Evolutionary conservation across 2,329 filamentous ascomycete genomes (phyloP).

Genomic region (Pochonia chlamydosporia): DNA sequence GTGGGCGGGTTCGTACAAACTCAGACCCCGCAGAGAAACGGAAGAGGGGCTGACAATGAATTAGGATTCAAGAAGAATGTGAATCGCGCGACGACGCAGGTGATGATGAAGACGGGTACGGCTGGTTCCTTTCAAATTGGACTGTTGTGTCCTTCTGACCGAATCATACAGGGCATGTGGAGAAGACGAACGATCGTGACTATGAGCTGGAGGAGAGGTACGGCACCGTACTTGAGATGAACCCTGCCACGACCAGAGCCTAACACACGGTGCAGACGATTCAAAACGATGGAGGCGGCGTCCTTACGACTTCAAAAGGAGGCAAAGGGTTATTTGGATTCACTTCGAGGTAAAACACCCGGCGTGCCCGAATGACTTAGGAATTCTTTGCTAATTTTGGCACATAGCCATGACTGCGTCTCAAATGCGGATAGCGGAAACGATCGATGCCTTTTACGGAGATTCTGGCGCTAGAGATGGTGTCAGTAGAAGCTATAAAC

Average conservation of each 20-base stretch:
- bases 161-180: conserved; percentile 68
- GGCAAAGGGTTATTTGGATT: conserved; percentile 96
- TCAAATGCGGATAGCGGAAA: conserved; percentile 98
- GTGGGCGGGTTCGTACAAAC: conserved; percentile 55
- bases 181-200: conserved; percentile 96
- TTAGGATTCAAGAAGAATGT: conserved; percentile 75
- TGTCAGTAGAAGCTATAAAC: conserved; percentile 94
- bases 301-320: conserved; percentile 92
- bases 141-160: background rate
- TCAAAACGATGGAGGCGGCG: conserved; percentile 94
- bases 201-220: conserved; percentile 96
- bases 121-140: background rate
- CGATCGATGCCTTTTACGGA: conserved; percentile 98
- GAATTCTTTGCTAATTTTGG: background rate
- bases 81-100: conserved; percentile 97
- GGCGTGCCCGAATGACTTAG: background rate
- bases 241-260: background rate
- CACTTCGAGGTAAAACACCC: conserved; percentile 63
- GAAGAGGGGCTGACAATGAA: conserved; percentile 25
- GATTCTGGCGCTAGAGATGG: conserved; percentile 92
- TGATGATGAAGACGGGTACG: conserved; percentile 98
- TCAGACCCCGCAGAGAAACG: background rate
- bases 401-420: conserved; percentile 88
- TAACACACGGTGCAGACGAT: conserved; percentile 57
- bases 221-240: background rate